Base-by-base conservation (phyloP, 129 eudicot genomes). In the Pulicaria dysenterica region DNA sequence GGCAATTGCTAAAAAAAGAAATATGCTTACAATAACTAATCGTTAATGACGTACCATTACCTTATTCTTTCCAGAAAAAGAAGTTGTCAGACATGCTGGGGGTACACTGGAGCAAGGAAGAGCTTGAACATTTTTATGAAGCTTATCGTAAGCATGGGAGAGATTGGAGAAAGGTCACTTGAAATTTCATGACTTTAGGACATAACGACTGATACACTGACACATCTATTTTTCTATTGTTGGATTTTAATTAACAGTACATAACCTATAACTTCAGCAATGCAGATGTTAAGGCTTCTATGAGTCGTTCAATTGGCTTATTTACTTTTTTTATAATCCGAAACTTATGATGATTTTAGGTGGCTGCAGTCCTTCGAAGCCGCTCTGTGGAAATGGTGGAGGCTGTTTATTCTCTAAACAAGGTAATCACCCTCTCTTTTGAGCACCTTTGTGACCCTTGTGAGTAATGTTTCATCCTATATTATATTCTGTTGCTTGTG, bases 301-400 rank as follows among this genome's bases (percentile, higher is more conserved):
- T 56, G 74, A 31, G 74, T 37, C 57, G 42, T 74, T 53, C 47
- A 58, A 51, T 44, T 71, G 57, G 49, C 39, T 36, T 51, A 7
- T 42, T 17, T 12, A 40, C 58, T 24, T 42, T 53, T n/a, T 56
- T 55, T 75, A 19, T 34, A 66, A 17, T 76, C 19, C 50, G 44
- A 17, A 56, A 56, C 37, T 47, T 76, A 61, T 76, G 61, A 47
- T 48, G 69, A 56, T 43, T 49, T 69, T 77, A 94, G 99, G 95
- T 90, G 70, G 91, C 86, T 81, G 79, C 83, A 71, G 91, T 83
- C 10, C 83, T 94, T 50, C 72, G 85, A 66, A 82, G 84, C 69
- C 87, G 99, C 62, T 67, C 97, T 67, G 69, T 77, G 56, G 97
- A 94, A 67, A 94, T 94, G 99, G 99, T 86, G 89, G 99, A 94